Evolutionary conservation across 2,329 filamentous ascomycete species (phyloP).

Genomic region (Trichoderma atrobrunneum): DNA sequence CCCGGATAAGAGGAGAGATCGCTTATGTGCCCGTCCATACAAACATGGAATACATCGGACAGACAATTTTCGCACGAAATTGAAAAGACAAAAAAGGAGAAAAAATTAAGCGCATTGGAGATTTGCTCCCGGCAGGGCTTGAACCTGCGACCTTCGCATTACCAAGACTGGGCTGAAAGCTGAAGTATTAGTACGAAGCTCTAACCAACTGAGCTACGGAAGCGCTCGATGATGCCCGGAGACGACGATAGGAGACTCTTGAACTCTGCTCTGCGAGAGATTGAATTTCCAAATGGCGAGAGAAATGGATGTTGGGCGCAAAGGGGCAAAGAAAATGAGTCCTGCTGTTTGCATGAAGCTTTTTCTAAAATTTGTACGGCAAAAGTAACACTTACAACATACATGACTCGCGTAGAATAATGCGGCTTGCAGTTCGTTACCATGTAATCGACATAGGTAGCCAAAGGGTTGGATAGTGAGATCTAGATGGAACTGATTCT

Average conservation of each 20-base stretch:
- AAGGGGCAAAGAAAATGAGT: too few species aligned
- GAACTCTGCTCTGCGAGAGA: neutral
- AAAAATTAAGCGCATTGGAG: neutral
- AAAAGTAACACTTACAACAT: too few species aligned
- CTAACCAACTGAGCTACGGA: neutral
- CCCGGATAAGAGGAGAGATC: neutral
- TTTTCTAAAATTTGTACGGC: too few species aligned
- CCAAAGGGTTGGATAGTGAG: neutral
- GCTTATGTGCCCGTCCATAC: neutral
- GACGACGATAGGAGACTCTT: neutral
- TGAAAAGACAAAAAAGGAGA: neutral
- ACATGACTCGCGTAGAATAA: neutral
- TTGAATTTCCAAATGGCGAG: neutral
- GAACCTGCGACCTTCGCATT: constrained; percentile 14
- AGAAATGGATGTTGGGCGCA: neutral
- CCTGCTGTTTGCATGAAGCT: too few species aligned
- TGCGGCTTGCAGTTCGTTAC: fast-evolving
- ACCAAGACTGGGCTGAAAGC: neutral
- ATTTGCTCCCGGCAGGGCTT: constrained; percentile 11
- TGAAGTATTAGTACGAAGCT: constrained; percentile 7
- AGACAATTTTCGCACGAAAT: neutral
- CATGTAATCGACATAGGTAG: neutral
- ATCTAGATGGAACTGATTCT: too few species aligned
- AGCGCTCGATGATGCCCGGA: neutral
- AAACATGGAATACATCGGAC: too few species aligned